Evolutionary conservation across 2,329 filamentous ascomycete genomes (phyloP), one percentile per base, ranked within the genome.

Genomic region (Colletotrichum incanum): DNA sequence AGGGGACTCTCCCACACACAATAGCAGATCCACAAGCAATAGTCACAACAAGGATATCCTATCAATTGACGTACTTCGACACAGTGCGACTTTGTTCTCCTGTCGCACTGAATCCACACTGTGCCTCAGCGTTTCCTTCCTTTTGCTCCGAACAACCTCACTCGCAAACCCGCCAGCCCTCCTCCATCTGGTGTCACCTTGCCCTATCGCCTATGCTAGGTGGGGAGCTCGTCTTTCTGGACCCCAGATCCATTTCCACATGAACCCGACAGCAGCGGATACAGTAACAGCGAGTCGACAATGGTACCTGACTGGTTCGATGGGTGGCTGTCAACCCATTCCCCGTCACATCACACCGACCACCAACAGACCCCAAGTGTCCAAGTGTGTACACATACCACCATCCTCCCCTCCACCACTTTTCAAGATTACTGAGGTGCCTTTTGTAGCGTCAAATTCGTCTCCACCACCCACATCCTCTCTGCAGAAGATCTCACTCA

Each of bases 371-470:
- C 20, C 47, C 20, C 23, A 31, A 31, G 28, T 6, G 28, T 31
- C 28, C 28, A n/a, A n/a, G n/a, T n/a, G n/a, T 50, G 20, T 50
- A 20, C 47, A 50, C 41, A 43, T 43, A 43, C 41, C 41, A 3
- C 41, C 41, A 14, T 43, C 41, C 41, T 43, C 45, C 20, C 45
- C 20, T 47, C 50, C 50, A 31, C 8, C 39, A 18, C 20, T n/a
- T 39, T 26, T 41, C n/a, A 26, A 4, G 34, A 11, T 41, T 39
- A 41, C 55, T 41, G 28, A 52, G 64, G 52, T 59, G 28, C 45
- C 16, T 66, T 58, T 66, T 50, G 43, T 66, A 43, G 64, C 64
- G 64, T 45, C 43, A 31, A 58, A 49, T 31, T 39, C 20, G 43
- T 50, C 54, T 31, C 41, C 52, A 50, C 52, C 14, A 20, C 39